Evolutionary conservation across 768 basidiomycete species (phyloP), one percentile per base, ranked within the genome.

Genomic region (Psilocybe azurescens): DNA sequence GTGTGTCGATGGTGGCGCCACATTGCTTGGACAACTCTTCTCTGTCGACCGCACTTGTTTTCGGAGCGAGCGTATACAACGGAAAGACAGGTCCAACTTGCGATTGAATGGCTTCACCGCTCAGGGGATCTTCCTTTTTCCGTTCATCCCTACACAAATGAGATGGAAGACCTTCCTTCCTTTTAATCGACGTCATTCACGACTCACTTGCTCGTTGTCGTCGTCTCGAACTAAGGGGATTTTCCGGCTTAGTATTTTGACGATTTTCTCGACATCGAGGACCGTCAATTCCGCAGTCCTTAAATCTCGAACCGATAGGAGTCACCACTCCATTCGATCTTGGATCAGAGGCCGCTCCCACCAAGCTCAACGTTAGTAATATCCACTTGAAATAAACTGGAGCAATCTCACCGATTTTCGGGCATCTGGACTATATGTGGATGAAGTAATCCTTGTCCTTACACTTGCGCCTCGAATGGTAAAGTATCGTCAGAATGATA

Each of bases 1-100:
- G 55, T 61, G 11, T 61, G 60, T 36, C 36, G 16, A 52, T 18
- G 18, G 38, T 61, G 60, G 60, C 49, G 60, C n/a, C 20, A 33
- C 6, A 51, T 61, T 28, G 60, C 60, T 3, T 61, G 60, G 60
- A 30, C n/a, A 5, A 51, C 47, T 9, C 38, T 4, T 7, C 5
- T 4, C 38, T 61, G 10, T 61, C 55, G 60, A 57, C 24, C 9
- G 39, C 11, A 10, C 36, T 61, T 7, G 16, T 33, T 1, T 14
- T 41, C 14, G 3, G 24, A 20, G 16, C 29, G 24, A 24, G 24
- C 24, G 20, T 14, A 24, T 5, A 20, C 10, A n/a, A 47, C 44
- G 7, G n/a, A 20, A n/a, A 48, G n/a, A 3, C 5, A 8, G 9
- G 18, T 58, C 6, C 9, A 58, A 38, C 16, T 62, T 49, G 39